Conservation (phyloP, 2,329 filamentous ascomycete species). For the Neocucurbitaria cava region DNA sequence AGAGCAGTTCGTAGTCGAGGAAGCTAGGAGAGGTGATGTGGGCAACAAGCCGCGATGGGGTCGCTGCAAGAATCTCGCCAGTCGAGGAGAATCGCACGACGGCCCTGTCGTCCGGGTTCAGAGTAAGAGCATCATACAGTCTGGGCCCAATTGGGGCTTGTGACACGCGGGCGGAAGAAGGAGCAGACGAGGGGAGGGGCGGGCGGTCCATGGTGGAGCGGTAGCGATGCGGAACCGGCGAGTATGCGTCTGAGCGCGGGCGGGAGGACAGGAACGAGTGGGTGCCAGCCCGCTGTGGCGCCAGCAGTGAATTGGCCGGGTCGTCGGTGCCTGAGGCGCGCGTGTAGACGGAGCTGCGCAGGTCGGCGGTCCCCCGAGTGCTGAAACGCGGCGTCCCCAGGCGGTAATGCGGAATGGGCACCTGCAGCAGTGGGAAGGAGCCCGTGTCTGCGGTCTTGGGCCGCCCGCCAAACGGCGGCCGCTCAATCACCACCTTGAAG, state of each 20-base stretch:
- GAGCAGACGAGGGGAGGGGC: constrained; percentile 41
- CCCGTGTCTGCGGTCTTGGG: constrained; percentile 68
- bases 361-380: constrained; percentile 73
- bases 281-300: constrained; percentile 47
- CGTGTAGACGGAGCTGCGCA: constrained; percentile 81
- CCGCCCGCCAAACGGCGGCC: constrained; percentile 66
- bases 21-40: constrained; percentile 97
- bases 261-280: constrained; percentile 47
- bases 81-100: constrained; percentile 83
- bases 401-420: constrained; percentile 83
- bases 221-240: constrained; percentile 40
- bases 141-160: constrained; percentile 59
- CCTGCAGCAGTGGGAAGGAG: constrained; percentile 67
- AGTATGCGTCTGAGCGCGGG: constrained; percentile 47
- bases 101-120: constrained; percentile 79
- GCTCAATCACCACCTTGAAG: constrained; percentile 82
- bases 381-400: constrained; percentile 85
- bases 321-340: constrained; percentile 73
- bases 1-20: constrained; percentile 94
- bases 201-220: constrained; percentile 46
- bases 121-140: constrained; percentile 83
- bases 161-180: constrained; percentile 47
- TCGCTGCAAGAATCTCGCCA: constrained; percentile 84
- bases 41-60: constrained; percentile 86
- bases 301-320: constrained; percentile 65